Percentiles rank a stretch among this genome's conserved stretches.
Conservation (phyloP, 2,329 filamentous ascomycete species). For the Cryphonectria naterciae region DNA sequence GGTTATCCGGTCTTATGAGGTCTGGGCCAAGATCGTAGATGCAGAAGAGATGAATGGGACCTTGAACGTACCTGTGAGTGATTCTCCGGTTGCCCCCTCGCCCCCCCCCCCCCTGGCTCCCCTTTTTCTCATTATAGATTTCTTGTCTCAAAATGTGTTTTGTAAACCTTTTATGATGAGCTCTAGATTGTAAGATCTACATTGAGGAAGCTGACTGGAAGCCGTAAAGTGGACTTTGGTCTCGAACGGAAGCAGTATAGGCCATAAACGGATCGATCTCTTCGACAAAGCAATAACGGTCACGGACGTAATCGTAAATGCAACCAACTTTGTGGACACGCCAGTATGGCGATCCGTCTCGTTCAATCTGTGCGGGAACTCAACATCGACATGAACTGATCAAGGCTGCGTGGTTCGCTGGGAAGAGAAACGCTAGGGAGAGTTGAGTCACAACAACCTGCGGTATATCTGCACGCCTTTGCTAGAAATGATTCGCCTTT, state of each 20-base stretch:
- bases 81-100: too few relatives aligned
- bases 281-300: conserved; percentile 31
- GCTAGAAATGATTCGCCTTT: too few relatives aligned
- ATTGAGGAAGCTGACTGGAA: background rate
- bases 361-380: conserved; percentile 32
- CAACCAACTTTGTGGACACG: conserved; percentile 32
- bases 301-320: conserved; percentile 33
- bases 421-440: background rate
- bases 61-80: conserved; percentile 20
- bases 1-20: conserved; percentile 34
- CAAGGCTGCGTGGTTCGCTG: background rate
- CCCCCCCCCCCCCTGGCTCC: too few relatives aligned
- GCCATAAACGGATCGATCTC: conserved; percentile 35
- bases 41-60: conserved; percentile 26
- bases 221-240: conserved; percentile 30
- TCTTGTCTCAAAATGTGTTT: too few relatives aligned
- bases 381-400: background rate
- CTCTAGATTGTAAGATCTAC: too few relatives aligned
- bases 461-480: too few relatives aligned
- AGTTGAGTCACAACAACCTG: too few relatives aligned
- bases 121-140: background rate
- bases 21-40: conserved; percentile 30
- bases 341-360: conserved; percentile 34
- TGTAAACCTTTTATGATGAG: too few relatives aligned
- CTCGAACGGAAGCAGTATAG: conserved; percentile 34